phyloP scores from a whole-genome alignment of 768 basidiomycete species.

The Sarcodon sp. region DNA sequence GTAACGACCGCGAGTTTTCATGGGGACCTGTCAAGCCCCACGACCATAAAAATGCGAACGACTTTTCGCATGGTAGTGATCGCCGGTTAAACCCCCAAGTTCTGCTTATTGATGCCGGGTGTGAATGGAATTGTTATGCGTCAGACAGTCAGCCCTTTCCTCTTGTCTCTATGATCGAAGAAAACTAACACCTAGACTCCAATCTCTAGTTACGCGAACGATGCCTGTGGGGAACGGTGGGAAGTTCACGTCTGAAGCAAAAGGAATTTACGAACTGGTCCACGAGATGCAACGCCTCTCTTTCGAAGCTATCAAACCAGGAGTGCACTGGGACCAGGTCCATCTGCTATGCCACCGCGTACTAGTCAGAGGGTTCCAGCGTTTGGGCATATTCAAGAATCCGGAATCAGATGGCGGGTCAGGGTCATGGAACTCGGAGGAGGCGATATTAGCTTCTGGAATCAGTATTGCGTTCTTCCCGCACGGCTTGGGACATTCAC shows the following conservation, averaged over 20 bases:
- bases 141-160: conserved; percentile 35
- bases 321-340: conserved; percentile 83
- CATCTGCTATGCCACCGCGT: conserved; percentile 76
- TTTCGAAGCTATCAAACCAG: conserved; percentile 57
- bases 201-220: conserved; percentile 42
- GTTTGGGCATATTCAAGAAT: conserved; percentile 73
- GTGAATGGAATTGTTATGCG: conserved; percentile 70
- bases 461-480: conserved; percentile 85
- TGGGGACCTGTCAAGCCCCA: conserved; percentile 62
- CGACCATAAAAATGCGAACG: conserved; percentile 40
- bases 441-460: conserved; percentile 65
- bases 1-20: conserved; percentile 78
- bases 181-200: conserved; percentile 14
- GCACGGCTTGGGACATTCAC: conserved; percentile 82
- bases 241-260: conserved; percentile 71
- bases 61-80: conserved; percentile 26
- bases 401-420: conserved; percentile 29
- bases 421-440: conserved; percentile 46
- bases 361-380: conserved; percentile 72
- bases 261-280: conserved; percentile 78
- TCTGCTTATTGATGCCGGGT: conserved; percentile 88
- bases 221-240: conserved; percentile 94
- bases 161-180: neutral
- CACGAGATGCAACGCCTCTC: conserved; percentile 83
- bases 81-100: conserved; percentile 50